Evolutionary conservation across 2,329 filamentous ascomycete genomes (phyloP).

Genomic region (Monosporascus sp.): DNA sequence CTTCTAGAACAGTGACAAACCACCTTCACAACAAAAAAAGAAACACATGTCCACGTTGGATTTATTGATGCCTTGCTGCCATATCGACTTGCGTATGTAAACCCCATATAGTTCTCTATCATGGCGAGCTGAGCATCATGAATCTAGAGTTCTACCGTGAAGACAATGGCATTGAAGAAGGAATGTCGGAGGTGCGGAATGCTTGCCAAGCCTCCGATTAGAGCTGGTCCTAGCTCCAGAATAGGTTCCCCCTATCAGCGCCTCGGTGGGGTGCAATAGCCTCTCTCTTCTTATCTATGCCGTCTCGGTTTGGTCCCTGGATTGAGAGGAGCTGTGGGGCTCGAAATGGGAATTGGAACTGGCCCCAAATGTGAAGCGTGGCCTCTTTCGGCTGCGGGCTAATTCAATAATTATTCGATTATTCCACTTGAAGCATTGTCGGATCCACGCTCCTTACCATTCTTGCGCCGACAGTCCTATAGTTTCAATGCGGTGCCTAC

Average conservation of each 20-base stretch:
- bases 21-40: no score
- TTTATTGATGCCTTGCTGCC: no score
- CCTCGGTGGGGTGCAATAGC: no score
- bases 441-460: neutral
- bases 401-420: neutral
- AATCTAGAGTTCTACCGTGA: no score
- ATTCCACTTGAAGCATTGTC: no score
- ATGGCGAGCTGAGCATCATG: no score
- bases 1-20: no score
- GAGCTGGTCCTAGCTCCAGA: neutral
- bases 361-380: neutral
- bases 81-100: no score
- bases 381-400: neutral
- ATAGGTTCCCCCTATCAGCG: neutral
- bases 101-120: no score
- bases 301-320: neutral
- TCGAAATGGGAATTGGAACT: neutral
- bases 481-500: slow-evolving; percentile 18
- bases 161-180: no score
- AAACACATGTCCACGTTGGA: no score
- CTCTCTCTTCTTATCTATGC: no score
- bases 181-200: neutral
- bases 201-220: neutral
- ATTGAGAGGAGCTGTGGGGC: neutral
- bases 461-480: neutral